Evolutionary conservation across 352 stramenopile species (phyloP).

Genomic region (Globisporangium sylvaticum): DNA sequence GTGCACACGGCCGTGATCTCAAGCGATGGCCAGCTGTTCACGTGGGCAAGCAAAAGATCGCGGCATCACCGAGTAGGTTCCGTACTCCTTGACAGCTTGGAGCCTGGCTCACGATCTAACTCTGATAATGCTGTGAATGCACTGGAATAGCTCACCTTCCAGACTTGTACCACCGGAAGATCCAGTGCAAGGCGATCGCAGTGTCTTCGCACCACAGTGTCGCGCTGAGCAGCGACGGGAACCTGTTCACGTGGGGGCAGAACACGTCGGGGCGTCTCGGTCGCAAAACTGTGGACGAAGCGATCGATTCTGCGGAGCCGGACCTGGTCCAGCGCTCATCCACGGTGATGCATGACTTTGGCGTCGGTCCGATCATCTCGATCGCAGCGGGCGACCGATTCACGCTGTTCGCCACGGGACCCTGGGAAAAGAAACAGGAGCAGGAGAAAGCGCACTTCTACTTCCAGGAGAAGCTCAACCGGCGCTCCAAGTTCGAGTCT

Average conservation of each 20-base stretch:
- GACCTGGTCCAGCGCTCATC: constrained; percentile 35
- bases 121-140: no score
- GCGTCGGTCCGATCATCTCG: constrained; percentile 45
- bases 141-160: constrained; percentile 41
- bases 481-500: constrained; percentile 24
- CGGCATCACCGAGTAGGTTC: constrained; percentile 52
- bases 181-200: constrained; percentile 43
- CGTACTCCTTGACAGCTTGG: neutral
- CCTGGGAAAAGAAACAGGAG: constrained; percentile 38
- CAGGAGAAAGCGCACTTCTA: constrained; percentile 29
- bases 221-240: constrained; percentile 46
- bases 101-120: no score
- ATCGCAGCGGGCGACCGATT: constrained; percentile 54
- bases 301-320: constrained; percentile 36
- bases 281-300: constrained; percentile 22
- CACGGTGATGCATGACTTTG: constrained; percentile 26
- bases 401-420: constrained; percentile 51
- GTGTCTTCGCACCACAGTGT: constrained; percentile 58
- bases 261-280: constrained; percentile 58
- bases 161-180: constrained; percentile 41
- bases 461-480: constrained; percentile 48
- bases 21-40: constrained; percentile 61
- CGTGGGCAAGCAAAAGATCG: constrained; percentile 66
- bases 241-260: constrained; percentile 72
- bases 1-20: constrained; percentile 72